Base-by-base conservation (phyloP, 2,329 filamentous ascomycete species). In the Talaromyces rugulosus region DNA sequence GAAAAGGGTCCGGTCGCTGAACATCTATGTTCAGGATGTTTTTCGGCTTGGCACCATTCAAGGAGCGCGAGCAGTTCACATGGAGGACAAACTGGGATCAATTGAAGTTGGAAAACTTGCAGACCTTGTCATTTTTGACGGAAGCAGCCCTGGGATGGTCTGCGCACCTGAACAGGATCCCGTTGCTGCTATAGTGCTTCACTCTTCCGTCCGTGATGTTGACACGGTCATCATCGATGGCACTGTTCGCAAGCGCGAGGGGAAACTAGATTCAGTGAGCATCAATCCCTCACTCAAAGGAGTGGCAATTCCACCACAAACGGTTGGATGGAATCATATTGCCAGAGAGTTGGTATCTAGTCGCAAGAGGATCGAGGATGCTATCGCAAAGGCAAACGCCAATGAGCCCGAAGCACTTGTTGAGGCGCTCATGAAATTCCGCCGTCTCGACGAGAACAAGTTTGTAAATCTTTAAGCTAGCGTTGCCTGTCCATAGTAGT, bases 171-270 rank as follows among this genome's bases (percentile, higher is more conserved):
- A 72, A n/a, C 57, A 68, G 44, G 64, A 74, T 61, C 70, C 71
- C 0, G 64, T 74, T 9, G 69, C 68, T 3, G 71, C 72, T 5
- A 66, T 74, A 30, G 62, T 74, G 1, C 60, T 74, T 14, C 71
- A 73, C 63, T 67, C 68, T 6, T 65, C 62, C 0, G 63, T 69
- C 11, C 59, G 67, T 1, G 71, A 73, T 62, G 64, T 74, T 50
- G 66, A 70, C 18, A 68, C 60, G 1, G 71, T 74, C n/a, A 67
- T 73, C 53, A 63, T 73, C 12, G 69, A 74, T 63, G 71, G 71
- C 16, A n/a, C 30, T 27, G 3, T 61, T 12, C 33, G 42, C 23
- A 61, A 61, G 42, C 27, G 47, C 14, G 9, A 33, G 3, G 34
- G 34, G 4, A 36, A 33, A 23, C 27, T 60, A 5, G 12, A n/a